A percentile compares a stretch with the other conserved stretches of the same genome.
These are phyloP conservation scores for Penicillium fimorum DNA, from an alignment of 495 filamentous ascomycete species.

Conservation along the genomic window DNA sequence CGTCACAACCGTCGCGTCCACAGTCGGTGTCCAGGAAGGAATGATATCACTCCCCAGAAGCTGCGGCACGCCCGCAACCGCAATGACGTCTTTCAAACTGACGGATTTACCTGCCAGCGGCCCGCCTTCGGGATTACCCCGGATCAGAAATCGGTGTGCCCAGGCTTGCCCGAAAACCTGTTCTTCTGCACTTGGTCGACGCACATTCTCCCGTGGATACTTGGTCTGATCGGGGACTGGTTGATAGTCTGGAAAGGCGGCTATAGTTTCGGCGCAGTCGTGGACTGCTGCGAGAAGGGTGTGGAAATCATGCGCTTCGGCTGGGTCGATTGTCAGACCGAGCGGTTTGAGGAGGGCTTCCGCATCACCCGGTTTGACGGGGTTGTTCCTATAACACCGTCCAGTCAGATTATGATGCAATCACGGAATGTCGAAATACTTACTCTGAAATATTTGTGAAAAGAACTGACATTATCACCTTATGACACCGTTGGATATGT, in stretches of 20 bases:
- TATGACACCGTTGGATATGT: neutral
- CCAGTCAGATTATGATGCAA: conserved; percentile 1
- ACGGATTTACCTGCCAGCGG: conserved; percentile 80
- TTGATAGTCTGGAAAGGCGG: conserved; percentile 35
- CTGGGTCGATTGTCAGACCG: conserved; percentile 30
- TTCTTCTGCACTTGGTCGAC: conserved; percentile 26
- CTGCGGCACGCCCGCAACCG: conserved; percentile 41
- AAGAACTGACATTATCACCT: conserved; percentile 32
- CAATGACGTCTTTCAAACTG: conserved; percentile 54
- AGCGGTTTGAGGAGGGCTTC: conserved; percentile 24
- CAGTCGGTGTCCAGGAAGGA: conserved; percentile 40
- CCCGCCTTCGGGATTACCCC: conserved; percentile 43
- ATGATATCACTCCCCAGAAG: conserved; percentile 37
- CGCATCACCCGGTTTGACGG: conserved; percentile 31
- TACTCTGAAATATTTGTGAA: conserved; percentile 36
- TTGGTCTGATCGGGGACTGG: conserved; percentile 24
- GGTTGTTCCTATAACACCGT: conserved; percentile 21
- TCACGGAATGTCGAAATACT: conserved; percentile 2
- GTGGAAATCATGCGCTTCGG: conserved; percentile 31
- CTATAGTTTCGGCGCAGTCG: conserved; percentile 32
- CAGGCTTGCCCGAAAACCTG: conserved; percentile 35
- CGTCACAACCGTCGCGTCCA: conserved; percentile 48
- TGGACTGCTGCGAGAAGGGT: conserved; percentile 36
- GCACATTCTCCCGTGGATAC: conserved; percentile 34
- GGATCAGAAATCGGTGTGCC: conserved; percentile 34